phyloP scores from a whole-genome alignment of 73 alveolate genomes.

The Paraurostyla sp. region DNA sequence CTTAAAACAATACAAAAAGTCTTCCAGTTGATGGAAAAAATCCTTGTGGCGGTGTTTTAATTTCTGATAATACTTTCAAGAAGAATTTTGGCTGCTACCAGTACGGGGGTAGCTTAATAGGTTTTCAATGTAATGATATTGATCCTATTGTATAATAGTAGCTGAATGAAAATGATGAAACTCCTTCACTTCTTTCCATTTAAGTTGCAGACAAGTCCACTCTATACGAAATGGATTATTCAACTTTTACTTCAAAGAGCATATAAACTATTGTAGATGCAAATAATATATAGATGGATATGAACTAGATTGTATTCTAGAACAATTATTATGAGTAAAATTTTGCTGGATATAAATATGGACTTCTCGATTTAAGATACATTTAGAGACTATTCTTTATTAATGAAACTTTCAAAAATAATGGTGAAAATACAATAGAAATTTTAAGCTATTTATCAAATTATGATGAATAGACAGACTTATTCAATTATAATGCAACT shows the following conservation, averaged over 20 bases:
- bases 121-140: neutral
- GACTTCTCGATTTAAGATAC: neutral
- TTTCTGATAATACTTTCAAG: neutral
- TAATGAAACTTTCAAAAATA: neutral
- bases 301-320: neutral
- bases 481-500: neutral
- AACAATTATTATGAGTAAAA: neutral
- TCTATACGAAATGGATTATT: neutral
- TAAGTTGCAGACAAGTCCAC: too few relatives aligned
- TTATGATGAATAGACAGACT: neutral
- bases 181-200: too few relatives aligned
- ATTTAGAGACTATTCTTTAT: neutral
- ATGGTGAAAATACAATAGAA: constrained; percentile 4
- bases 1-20: neutral
- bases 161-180: too few relatives aligned
- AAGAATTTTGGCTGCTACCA: neutral
- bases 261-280: neutral
- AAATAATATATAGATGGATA: neutral
- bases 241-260: neutral
- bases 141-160: too few relatives aligned
- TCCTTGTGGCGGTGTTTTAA: neutral
- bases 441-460: neutral
- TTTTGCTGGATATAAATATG: neutral
- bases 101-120: neutral
- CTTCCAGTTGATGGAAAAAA: neutral